Percentiles rank a stretch among this genome's conserved stretches.
phyloP scores from a whole-genome alignment of 2,329 filamentous ascomycete species.

The Aspergillus piperis region DNA sequence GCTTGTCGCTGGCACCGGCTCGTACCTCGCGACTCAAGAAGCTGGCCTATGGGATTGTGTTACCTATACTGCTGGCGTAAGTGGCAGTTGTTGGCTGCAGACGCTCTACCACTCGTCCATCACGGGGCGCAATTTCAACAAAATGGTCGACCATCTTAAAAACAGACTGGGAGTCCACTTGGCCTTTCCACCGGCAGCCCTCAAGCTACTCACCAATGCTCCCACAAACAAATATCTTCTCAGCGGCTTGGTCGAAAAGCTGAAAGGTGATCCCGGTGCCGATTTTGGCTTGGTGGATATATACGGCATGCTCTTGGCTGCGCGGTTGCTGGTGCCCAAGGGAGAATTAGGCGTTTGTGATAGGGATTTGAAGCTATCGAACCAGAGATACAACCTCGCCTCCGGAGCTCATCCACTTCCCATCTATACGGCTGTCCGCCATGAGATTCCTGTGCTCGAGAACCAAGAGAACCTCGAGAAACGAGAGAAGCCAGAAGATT shows the following conservation, averaged over 20 bases:
- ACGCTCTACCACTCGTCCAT: constrained; percentile 82
- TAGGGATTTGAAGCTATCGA: constrained; percentile 85
- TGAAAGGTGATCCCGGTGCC: constrained; percentile 76
- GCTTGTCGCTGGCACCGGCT: constrained; percentile 86
- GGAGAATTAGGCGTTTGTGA: constrained; percentile 77
- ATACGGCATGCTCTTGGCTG: constrained; percentile 83
- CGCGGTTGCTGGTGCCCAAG: constrained; percentile 80
- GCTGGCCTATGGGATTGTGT: constrained; percentile 90
- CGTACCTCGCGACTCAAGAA: constrained; percentile 78
- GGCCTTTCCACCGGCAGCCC: constrained; percentile 82
- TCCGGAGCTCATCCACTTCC: constrained; percentile 82
- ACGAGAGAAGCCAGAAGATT: constrained; percentile 34
- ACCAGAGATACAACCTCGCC: constrained; percentile 74
- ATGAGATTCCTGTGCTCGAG: constrained; percentile 78
- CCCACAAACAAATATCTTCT: constrained; percentile 93
- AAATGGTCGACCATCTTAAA: constrained; percentile 82
- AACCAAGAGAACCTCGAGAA: constrained; percentile 32
- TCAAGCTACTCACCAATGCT: constrained; percentile 77
- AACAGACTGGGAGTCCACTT: constrained; percentile 83
- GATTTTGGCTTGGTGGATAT: constrained; percentile 90
- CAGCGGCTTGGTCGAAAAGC: constrained; percentile 85
- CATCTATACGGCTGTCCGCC: constrained; percentile 92
- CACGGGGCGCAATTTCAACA: constrained; percentile 65
- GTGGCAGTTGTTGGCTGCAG: constrained; percentile 94
- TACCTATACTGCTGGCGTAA: constrained; percentile 94